Evolutionary conservation across 2,329 filamentous ascomycete species (phyloP).

Genomic region (Pseudonectria buxi): DNA sequence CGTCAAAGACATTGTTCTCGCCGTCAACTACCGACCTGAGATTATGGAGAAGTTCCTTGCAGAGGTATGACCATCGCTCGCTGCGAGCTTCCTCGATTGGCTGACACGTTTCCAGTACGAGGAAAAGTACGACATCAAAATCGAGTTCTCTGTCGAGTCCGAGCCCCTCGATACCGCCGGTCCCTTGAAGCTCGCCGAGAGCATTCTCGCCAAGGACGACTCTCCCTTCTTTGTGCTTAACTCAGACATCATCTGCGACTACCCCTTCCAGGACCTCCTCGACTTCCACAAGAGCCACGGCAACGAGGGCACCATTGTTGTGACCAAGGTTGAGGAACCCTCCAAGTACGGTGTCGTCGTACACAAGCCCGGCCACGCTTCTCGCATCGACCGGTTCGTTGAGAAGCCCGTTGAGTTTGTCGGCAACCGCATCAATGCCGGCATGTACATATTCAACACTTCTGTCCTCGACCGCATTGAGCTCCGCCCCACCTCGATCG

Average conservation of each 20-base stretch:
- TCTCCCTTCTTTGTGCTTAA: conserved; percentile 97
- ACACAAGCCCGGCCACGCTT: conserved; percentile 86
- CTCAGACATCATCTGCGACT: conserved; percentile 97
- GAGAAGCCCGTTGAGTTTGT: conserved; percentile 99
- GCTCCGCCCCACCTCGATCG: conserved; percentile 91
- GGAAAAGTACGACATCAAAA: conserved; percentile 85
- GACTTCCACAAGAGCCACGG: conserved; percentile 91
- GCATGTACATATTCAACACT: conserved; percentile 96
- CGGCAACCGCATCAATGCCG: conserved; percentile 96
- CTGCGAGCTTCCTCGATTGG: not conserved
- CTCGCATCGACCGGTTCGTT: conserved; percentile 95
- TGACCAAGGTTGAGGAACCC: conserved; percentile 98
- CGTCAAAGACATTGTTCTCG: conserved; percentile 94
- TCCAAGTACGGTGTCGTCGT: conserved; percentile 99
- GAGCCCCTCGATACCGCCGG: conserved; percentile 94
- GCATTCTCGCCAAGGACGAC: conserved; percentile 87
- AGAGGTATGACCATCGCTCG: conserved; percentile 52
- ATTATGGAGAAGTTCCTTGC: conserved; percentile 92
- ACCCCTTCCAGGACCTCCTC: conserved; percentile 83
- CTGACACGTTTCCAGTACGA: conserved; percentile 58
- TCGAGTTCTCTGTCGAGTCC: conserved; percentile 93
- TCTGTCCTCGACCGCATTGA: conserved; percentile 87
- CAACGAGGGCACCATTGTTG: conserved; percentile 93
- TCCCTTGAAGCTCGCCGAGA: conserved; percentile 89
- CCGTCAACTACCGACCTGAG: conserved; percentile 98